Percentiles rank a stretch among this genome's conserved stretches.
Conservation (phyloP, 805 yeast genomes). For the Yarrowia sp. region DNA sequence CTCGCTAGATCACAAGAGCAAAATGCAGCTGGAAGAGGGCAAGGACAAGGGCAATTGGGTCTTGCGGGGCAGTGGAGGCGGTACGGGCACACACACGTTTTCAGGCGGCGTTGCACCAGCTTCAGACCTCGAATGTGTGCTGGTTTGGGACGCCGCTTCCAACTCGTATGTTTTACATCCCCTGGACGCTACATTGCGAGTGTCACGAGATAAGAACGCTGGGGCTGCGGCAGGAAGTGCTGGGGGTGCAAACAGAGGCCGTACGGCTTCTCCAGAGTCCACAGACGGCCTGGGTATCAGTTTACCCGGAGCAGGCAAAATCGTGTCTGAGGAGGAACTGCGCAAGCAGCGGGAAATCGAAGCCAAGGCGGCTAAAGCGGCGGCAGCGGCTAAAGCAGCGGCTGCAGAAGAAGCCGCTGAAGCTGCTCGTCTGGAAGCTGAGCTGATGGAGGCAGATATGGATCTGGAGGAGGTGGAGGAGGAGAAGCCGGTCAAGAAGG, state of each 20-base stretch:
- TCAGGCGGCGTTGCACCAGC: neutral
- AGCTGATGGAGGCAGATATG: constrained; percentile 16
- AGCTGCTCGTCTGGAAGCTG: constrained; percentile 4
- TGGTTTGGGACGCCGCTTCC: constrained; percentile 7
- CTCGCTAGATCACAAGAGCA: constrained; percentile 24
- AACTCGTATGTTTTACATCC: constrained; percentile 8
- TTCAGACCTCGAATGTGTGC: constrained; percentile 8
- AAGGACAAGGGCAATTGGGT: constrained; percentile 18
- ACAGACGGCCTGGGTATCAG: constrained; percentile 3
- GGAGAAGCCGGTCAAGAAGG: neutral
- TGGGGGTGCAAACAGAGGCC: neutral
- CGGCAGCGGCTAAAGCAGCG: neutral
- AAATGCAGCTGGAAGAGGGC: constrained; percentile 16
- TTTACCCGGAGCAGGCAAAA: constrained; percentile 3
- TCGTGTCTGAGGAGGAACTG: constrained; percentile 22
- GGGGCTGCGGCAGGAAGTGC: neutral
- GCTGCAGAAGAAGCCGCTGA: constrained; percentile 12
- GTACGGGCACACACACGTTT: neutral
- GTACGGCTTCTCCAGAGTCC: constrained; percentile 9
- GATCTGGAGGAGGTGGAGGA: neutral
- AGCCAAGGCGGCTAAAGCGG: neutral
- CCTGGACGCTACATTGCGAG: neutral
- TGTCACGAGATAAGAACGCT: constrained; percentile 7
- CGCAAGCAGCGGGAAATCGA: constrained; percentile 2
- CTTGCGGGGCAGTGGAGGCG: neutral